phyloP scores from a whole-genome alignment of 257 asterid species.

The Dorcoceras hygrometricum region DNA sequence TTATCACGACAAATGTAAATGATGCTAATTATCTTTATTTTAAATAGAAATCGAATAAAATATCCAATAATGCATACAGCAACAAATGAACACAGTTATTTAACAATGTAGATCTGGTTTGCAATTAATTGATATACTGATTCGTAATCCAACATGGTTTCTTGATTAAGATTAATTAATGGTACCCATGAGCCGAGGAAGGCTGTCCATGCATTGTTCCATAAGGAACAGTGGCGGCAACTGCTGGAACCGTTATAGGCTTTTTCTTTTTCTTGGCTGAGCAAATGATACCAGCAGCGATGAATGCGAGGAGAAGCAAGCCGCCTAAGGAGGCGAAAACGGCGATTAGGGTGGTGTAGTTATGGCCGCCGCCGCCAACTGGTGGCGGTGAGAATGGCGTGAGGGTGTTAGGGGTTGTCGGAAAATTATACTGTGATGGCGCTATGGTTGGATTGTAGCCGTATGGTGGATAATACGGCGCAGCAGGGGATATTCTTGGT shows the following conservation, averaged over 20 bases:
- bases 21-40: too few relatives aligned
- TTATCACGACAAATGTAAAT: too few relatives aligned
- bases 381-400: conserved; percentile 27
- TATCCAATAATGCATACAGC: too few relatives aligned
- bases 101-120: too few relatives aligned
- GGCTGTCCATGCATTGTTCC: conserved; percentile 4
- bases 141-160: too few relatives aligned
- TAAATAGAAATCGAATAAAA: too few relatives aligned
- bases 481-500: conserved; percentile 17
- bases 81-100: too few relatives aligned
- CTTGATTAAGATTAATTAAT: too few relatives aligned
- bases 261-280: conserved; percentile 67
- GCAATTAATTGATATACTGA: too few relatives aligned
- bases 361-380: conserved; percentile 6
- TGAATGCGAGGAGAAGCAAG: conserved; percentile 57
- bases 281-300: conserved; percentile 59
- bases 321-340: conserved; percentile 45
- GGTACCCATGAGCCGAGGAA: too few relatives aligned
- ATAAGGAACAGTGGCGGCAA: conserved; percentile 26
- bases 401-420: conserved; percentile 20
- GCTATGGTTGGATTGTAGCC: conserved; percentile 14
- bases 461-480: conserved; percentile 23
- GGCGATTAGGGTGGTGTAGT: conserved; percentile 13
- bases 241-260: conserved; percentile 44
- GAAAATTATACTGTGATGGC: conserved; percentile 17